phyloP scores from a whole-genome alignment of 1,139 yeast species.

The Pichia sp. region DNA sequence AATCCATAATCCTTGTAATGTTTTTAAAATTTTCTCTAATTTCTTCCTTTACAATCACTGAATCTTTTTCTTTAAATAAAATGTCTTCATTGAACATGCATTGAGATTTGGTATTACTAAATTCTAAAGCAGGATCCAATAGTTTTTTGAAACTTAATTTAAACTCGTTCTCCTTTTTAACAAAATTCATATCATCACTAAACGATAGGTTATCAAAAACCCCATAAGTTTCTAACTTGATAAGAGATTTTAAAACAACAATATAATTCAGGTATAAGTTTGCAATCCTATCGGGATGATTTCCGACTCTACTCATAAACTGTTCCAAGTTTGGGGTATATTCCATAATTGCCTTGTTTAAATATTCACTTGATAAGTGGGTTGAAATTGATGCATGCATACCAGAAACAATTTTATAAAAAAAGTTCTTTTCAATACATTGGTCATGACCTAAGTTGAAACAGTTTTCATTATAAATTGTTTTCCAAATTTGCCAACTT shows the following conservation, averaged over 20 bases:
- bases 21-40: conserved; percentile 81
- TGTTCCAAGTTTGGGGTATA: conserved; percentile 80
- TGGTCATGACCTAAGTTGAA: conserved; percentile 47
- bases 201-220: conserved; percentile 24
- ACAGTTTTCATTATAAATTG: conserved; percentile 88
- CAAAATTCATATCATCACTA: conserved; percentile 24
- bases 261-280: conserved; percentile 93
- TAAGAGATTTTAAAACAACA: conserved; percentile 71
- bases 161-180: conserved; percentile 23
- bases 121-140: conserved; percentile 23
- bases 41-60: conserved; percentile 57
- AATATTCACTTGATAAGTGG: conserved; percentile 81
- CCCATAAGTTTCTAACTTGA: conserved; percentile 42
- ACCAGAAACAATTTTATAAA: conserved; percentile 82
- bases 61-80: conserved; percentile 46
- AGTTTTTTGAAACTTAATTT: conserved; percentile 22
- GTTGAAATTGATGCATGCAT: conserved; percentile 95
- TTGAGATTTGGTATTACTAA: conserved; percentile 15
- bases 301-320: conserved; percentile 87
- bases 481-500: conserved; percentile 87
- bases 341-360: conserved; percentile 63
- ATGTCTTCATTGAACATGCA: conserved; percentile 43
- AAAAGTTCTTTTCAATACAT: conserved; percentile 80
- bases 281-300: conserved; percentile 79
- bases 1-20: conserved; percentile 91